phyloP scores from a whole-genome alignment of 202 grass and related monocot species.

The Hordeum pubiflorum region DNA sequence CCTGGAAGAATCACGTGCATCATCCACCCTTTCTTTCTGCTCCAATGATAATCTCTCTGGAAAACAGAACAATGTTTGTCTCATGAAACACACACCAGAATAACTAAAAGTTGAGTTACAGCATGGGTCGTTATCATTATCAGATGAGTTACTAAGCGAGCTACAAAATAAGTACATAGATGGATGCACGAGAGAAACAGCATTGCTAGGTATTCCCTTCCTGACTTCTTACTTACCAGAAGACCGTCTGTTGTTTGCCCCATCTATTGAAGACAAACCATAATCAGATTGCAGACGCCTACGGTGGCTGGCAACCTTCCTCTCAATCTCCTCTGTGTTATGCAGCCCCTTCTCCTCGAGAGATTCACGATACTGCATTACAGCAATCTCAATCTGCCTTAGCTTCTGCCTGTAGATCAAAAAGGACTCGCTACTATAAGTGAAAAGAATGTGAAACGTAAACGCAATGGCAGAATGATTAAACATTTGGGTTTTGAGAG shows the following conservation, averaged over 20 bases:
- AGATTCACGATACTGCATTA: slow-evolving; percentile 86
- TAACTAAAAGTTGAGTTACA: not conserved
- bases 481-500: not conserved
- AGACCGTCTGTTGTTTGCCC: slow-evolving; percentile 45
- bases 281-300: slow-evolving; percentile 76
- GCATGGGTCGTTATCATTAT: not conserved
- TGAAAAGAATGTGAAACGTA: not conserved
- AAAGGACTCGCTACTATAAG: slow-evolving; percentile 4
- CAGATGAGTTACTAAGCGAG: not conserved
- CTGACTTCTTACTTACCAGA: slow-evolving; percentile 52
- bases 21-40: slow-evolving; percentile 55
- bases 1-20: slow-evolving; percentile 48
- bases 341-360: slow-evolving; percentile 80
- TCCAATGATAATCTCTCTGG: slow-evolving; percentile 57
- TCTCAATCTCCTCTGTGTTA: slow-evolving; percentile 79
- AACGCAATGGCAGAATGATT: slow-evolving; percentile 14
- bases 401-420: slow-evolving; percentile 70
- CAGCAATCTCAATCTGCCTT: slow-evolving; percentile 81
- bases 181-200: slow-evolving; percentile 7
- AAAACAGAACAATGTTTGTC: not conserved
- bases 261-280: slow-evolving; percentile 66
- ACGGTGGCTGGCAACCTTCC: slow-evolving; percentile 63
- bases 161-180: not conserved
- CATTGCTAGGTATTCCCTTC: not conserved
- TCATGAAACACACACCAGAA: not conserved